phyloP scores from a whole-genome alignment of 148 eudicot species.

The Suaeda aralocaspica region DNA sequence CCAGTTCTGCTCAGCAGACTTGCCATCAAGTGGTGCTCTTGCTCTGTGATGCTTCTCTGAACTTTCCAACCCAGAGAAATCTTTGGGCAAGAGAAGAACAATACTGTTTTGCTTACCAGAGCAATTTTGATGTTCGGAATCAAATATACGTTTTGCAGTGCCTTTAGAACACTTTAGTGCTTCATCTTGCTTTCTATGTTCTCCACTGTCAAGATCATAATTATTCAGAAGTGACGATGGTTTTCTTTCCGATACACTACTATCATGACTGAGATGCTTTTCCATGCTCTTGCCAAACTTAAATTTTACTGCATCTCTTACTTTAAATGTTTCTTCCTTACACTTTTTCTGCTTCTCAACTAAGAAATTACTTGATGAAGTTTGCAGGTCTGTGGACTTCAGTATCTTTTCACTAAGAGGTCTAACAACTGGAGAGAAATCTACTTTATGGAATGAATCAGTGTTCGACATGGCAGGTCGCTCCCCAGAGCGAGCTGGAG shows the following conservation, averaged over 20 bases:
- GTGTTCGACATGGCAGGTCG: slow-evolving; percentile 22
- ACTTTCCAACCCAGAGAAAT: slow-evolving; percentile 30
- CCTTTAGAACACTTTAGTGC: slow-evolving; percentile 18
- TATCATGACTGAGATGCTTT: slow-evolving; percentile 26
- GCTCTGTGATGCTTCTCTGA: slow-evolving; percentile 31
- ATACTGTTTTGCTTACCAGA: slow-evolving; percentile 36
- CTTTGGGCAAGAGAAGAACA: slow-evolving; percentile 55
- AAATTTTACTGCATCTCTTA: slow-evolving; percentile 18
- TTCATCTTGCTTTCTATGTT: slow-evolving; percentile 18
- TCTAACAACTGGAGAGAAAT: slow-evolving; percentile 29
- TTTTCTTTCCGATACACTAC: slow-evolving; percentile 23
- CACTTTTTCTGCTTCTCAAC: slow-evolving; percentile 21
- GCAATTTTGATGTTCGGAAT: slow-evolving; percentile 20
- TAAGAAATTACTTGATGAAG: slow-evolving; percentile 2
- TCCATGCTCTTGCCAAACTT: slow-evolving; percentile 23
- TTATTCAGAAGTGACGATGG: slow-evolving; percentile 27
- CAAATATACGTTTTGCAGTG: slow-evolving; percentile 10
- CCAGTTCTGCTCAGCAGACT: slow-evolving; percentile 33
- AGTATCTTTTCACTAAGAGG: slow-evolving; percentile 27
- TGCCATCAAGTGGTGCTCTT: slow-evolving; percentile 34
- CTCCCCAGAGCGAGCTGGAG: slow-evolving; percentile 31
- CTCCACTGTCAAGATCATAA: slow-evolving; percentile 23
- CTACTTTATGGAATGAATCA: slow-evolving; percentile 26
- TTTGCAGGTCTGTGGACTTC: slow-evolving; percentile 23
- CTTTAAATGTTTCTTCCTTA: slow-evolving; percentile 18